These are phyloP conservation scores for Trichosporon sp. DNA, from an alignment of 1,284 basidiomycete genomes.

Conservation along the genomic window DNA sequence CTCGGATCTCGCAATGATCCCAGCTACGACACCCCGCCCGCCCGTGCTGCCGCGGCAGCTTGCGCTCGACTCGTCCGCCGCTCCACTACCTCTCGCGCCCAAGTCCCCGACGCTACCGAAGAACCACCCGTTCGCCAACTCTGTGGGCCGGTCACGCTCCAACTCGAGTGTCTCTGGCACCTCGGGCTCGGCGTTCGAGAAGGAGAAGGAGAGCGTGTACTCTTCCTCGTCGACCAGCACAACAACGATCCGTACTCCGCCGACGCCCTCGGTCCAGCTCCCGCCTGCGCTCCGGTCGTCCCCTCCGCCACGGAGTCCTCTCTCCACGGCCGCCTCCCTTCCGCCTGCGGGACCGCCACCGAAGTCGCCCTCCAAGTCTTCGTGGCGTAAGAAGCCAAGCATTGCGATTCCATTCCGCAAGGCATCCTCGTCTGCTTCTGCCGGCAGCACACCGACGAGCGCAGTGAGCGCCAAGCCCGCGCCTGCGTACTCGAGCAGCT, in stretches of 20 bases:
- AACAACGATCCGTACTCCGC: not conserved
- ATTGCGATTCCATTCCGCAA: conserved; percentile 1
- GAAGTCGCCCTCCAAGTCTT: not conserved
- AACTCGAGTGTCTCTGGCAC: not conserved
- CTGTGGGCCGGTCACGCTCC: not conserved
- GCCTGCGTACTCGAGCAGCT: not conserved
- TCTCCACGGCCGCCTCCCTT: not conserved
- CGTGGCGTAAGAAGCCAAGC: not conserved
- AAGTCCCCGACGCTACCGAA: not conserved
- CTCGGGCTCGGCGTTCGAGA: not conserved
- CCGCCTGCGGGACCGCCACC: not conserved
- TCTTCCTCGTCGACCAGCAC: not conserved
- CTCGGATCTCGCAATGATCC: not conserved
- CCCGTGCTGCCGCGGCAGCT: not conserved
- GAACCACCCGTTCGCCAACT: not conserved
- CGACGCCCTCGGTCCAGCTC: not conserved
- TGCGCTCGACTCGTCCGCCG: not conserved
- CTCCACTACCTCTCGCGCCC: not conserved
- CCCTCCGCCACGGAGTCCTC: not conserved
- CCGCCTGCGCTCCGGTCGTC: not conserved
- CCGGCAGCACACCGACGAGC: not conserved
- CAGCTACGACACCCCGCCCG: not conserved
- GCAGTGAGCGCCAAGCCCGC: not conserved
- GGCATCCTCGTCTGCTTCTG: not conserved
- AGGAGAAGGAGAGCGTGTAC: not conserved